phyloP scores from a whole-genome alignment of 176 grass and related monocot species.

The Olyra latifolia region DNA sequence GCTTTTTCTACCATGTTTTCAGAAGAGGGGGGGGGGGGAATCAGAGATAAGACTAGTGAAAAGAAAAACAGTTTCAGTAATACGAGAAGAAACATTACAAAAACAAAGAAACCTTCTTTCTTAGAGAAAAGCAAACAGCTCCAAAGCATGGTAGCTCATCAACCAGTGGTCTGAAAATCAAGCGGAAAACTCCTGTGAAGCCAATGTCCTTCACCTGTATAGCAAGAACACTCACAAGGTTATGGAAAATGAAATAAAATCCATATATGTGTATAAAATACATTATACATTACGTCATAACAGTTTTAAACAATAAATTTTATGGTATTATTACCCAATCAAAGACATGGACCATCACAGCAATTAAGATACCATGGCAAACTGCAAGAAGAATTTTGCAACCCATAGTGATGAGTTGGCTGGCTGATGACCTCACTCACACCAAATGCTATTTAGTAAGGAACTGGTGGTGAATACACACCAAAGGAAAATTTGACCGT shows the following conservation, averaged over 20 bases:
- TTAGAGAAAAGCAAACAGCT: constrained; percentile 92
- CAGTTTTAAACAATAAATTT: not conserved
- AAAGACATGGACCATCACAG: not conserved
- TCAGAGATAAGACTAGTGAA: not conserved
- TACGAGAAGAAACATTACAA: not conserved
- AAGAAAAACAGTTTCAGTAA: not conserved
- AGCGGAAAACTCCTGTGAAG: constrained; percentile 85
- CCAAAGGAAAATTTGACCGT: not conserved
- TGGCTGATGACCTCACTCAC: not conserved
- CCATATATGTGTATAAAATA: constrained; percentile 4
- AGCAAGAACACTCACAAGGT: constrained; percentile 17
- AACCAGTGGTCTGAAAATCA: constrained; percentile 85
- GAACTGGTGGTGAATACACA: not conserved
- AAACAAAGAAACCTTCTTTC: constrained; percentile 73
- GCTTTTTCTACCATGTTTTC: constrained; percentile 74
- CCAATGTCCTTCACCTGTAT: constrained; percentile 87
- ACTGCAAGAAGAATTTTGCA: not conserved
- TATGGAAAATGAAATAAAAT: not conserved
- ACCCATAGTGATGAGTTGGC: not conserved
- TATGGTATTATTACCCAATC: not conserved
- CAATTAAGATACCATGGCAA: not conserved
- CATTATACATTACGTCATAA: not conserved
- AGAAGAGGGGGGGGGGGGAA: not conserved
- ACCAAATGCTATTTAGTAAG: not conserved
- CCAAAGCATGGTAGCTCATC: constrained; percentile 90